Evolutionary conservation across 305 asterid species (phyloP).

Genomic region (Ilex paraguariensis): DNA sequence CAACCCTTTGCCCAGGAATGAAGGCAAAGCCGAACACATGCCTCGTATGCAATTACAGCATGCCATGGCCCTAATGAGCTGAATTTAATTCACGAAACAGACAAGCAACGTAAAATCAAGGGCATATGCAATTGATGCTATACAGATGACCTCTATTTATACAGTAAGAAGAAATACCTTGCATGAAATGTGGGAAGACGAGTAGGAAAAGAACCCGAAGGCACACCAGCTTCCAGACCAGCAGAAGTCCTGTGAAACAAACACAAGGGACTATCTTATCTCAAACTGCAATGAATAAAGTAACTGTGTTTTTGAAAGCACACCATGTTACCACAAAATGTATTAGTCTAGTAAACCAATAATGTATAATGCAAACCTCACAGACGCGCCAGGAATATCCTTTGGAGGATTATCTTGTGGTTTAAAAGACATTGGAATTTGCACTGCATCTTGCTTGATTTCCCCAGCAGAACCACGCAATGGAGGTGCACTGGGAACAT

Average conservation of each 20-base stretch:
- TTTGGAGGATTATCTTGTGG: slow-evolving; percentile 15
- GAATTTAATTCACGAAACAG: slow-evolving; percentile 12
- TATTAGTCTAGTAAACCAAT: not conserved
- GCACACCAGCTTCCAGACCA: slow-evolving; percentile 27
- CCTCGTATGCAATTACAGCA: slow-evolving; percentile 46
- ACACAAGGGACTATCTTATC: not conserved
- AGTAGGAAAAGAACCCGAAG: slow-evolving; percentile 28
- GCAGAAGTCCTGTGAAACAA: slow-evolving; percentile 25
- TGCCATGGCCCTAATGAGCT: slow-evolving; percentile 57
- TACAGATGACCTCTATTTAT: not conserved
- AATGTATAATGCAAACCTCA: slow-evolving; percentile 27
- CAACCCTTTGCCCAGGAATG: slow-evolving; percentile 61
- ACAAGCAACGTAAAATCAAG: slow-evolving; percentile 4
- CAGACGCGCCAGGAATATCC: slow-evolving; percentile 19
- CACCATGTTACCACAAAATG: not conserved
- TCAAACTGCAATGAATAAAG: not conserved
- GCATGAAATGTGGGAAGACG: slow-evolving; percentile 51
- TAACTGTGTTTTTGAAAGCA: not conserved
- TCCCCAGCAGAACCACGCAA: slow-evolving; percentile 33
- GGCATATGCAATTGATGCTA: not conserved
- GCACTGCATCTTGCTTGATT: slow-evolving; percentile 26
- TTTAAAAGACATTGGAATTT: slow-evolving; percentile 19
- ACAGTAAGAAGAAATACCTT: slow-evolving; percentile 23
- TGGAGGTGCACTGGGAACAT: slow-evolving; percentile 54
- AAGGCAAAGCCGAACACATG: slow-evolving; percentile 54